These are phyloP conservation scores for Microdochium nivale DNA, from an alignment of 2,329 filamentous ascomycete species.

Conservation along the genomic window DNA sequence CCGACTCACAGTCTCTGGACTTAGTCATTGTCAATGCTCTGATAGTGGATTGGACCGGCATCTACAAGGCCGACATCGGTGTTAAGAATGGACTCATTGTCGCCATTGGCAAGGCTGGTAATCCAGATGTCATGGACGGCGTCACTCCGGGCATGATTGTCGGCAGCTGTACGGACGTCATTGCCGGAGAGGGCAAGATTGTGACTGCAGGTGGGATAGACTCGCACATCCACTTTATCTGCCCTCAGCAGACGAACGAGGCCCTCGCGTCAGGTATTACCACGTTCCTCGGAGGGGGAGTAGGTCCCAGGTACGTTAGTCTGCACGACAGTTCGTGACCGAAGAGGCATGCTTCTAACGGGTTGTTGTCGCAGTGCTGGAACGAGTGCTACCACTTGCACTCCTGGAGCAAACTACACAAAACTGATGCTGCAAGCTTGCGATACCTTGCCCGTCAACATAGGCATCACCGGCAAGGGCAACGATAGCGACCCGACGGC, in stretches of 20 bases:
- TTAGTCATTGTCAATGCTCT: slow-evolving; percentile 84
- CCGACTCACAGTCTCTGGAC: slow-evolving; percentile 67
- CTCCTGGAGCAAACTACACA: slow-evolving; percentile 75
- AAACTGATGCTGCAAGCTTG: slow-evolving; percentile 83
- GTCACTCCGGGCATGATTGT: slow-evolving; percentile 72
- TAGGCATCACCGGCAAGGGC: slow-evolving; percentile 88
- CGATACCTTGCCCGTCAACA: slow-evolving; percentile 74
- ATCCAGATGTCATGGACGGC: slow-evolving; percentile 94
- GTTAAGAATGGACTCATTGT: slow-evolving; percentile 81
- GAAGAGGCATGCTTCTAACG: slow-evolving; percentile 10
- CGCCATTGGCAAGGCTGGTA: slow-evolving; percentile 89
- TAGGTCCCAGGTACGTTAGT: slow-evolving; percentile 64
- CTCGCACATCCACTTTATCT: slow-evolving; percentile 89
- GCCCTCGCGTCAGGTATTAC: slow-evolving; percentile 80
- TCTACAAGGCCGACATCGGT: slow-evolving; percentile 95
- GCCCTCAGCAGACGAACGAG: slow-evolving; percentile 83
- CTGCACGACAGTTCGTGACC: neutral
- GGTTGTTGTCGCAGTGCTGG: slow-evolving; percentile 52
- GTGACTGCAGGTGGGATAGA: slow-evolving; percentile 86
- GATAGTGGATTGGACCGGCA: slow-evolving; percentile 83
- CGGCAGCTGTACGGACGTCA: slow-evolving; percentile 82
- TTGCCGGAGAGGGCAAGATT: slow-evolving; percentile 85
- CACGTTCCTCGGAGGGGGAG: slow-evolving; percentile 83
- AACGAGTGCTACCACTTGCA: slow-evolving; percentile 88
- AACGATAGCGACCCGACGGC: slow-evolving; percentile 68